Base-by-base conservation (phyloP, 148 eudicot species). In the Persicaria tinctoria region DNA sequence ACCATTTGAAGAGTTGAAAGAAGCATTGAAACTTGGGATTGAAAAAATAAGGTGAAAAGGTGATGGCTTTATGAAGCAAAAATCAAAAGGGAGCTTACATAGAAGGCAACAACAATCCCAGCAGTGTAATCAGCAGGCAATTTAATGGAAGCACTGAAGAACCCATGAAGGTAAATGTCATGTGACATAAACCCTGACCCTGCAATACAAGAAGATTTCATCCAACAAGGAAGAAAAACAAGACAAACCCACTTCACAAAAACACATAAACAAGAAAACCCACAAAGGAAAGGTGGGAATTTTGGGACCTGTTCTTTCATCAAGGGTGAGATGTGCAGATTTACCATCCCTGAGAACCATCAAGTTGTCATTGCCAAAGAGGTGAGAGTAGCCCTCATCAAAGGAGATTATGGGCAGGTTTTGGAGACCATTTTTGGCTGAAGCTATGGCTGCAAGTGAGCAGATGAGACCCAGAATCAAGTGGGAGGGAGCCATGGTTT, bases 351-450 rank as follows among this genome's bases (percentile, higher is more conserved):
- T 83, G 23, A 87, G 85, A 74, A 93, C 86, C 88, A 89, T 87
- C 23, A 93, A 84, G 90, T 93, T 93, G 75, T 84, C 82, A 79
- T 87, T 91, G 4, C 98, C 98, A 83, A 93, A 93, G 3, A 93
- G 84, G n/a, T 91, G 97, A 3, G 98, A 83, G 81, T 93, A 93
- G 0, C 98, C 98, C 88, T 93, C 98, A 77, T 91, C 97, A 79
- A 93, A 93, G 6, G 97, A 84, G 11, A 89, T 75, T 68, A 88
- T 82, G 51, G 97, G 95, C 0, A 88, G 84, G 45, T 85, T 87
- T 80, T 71, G 66, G 18, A 81, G 76, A 32, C 79, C 53, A 5
- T 18, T 46, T 63, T 73, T 49, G 82, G 81, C 89, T 77, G 72
- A 75, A 72, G 80, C 78, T 57, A 73, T 71, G 47, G 68, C 80